A percentile compares a stretch with the other conserved stretches of the same genome.
phyloP scores from a whole-genome alignment of 2,329 filamentous ascomycete species.

The Ophiostoma sp. region DNA sequence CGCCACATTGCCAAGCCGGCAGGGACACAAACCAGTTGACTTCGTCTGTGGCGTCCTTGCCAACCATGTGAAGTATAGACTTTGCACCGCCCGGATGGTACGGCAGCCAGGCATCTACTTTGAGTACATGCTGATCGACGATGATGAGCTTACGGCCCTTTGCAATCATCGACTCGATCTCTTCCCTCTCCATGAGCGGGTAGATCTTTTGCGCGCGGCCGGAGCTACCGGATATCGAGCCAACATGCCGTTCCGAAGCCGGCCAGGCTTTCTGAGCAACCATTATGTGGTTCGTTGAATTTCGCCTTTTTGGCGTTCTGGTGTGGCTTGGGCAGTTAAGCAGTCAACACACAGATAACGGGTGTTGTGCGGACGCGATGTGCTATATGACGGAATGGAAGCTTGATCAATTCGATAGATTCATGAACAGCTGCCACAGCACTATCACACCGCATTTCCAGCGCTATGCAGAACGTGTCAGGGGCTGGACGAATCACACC shows the following conservation, averaged over 20 bases:
- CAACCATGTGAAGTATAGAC: constrained; percentile 88
- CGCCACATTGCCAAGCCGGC: neutral
- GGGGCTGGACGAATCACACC: neutral
- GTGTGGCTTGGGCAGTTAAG: neutral
- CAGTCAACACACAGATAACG: neutral
- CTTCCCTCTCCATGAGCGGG: constrained; percentile 42
- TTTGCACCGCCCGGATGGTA: constrained; percentile 92
- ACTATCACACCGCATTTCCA: constrained; percentile 1
- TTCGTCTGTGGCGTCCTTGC: constrained; percentile 89
- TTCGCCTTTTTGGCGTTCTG: neutral
- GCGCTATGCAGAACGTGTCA: neutral
- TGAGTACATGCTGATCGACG: constrained; percentile 73
- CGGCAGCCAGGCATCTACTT: constrained; percentile 79
- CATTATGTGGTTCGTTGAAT: neutral
- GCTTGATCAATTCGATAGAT: neutral
- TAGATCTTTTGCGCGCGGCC: constrained; percentile 27
- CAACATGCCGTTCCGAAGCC: neutral
- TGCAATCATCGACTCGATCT: constrained; percentile 79
- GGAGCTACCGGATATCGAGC: neutral
- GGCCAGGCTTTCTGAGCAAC: too few species aligned
- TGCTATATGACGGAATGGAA: neutral
- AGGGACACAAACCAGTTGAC: constrained; percentile 67
- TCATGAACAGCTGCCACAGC: neutral
- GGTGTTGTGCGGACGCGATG: neutral
- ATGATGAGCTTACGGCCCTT: constrained; percentile 76